These are phyloP conservation scores for Debaryomycetaceae sp. DNA, from an alignment of 1,139 yeast genomes.

Conservation along the genomic window DNA sequence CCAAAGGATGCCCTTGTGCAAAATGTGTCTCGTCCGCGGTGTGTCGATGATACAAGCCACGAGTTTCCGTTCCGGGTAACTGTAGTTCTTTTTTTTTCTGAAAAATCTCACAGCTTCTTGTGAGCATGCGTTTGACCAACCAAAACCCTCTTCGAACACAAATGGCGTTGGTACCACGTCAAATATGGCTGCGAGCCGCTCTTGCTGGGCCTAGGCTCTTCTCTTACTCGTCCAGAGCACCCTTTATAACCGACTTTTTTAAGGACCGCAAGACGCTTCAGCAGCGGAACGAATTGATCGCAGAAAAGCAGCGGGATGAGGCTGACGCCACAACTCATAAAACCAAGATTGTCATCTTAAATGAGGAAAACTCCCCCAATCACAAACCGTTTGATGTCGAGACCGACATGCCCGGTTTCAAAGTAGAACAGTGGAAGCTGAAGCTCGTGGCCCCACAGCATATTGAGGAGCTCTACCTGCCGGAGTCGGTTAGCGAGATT, in stretches of 20 bases:
- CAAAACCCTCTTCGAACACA: too few relatives aligned
- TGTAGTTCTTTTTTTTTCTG: background rate
- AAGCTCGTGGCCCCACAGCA: constrained; percentile 20
- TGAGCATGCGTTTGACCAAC: constrained; percentile 1
- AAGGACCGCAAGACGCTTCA: constrained; percentile 8
- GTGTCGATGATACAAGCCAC: too few relatives aligned
- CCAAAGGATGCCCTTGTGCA: too few relatives aligned
- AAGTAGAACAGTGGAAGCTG: constrained; percentile 34
- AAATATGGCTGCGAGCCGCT: constrained; percentile 1
- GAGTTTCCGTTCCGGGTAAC: too few relatives aligned
- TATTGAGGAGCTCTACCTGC: constrained; percentile 27
- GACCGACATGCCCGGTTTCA: constrained; percentile 33
- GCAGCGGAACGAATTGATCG: constrained; percentile 8
- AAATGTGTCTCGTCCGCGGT: too few relatives aligned
- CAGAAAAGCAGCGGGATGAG: constrained; percentile 6
- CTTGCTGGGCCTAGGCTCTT: background rate
- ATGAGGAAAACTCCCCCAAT: constrained; percentile 32
- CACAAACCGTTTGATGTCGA: constrained; percentile 22
- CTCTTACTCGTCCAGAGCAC: constrained; percentile 2
- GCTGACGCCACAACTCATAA: constrained; percentile 8
- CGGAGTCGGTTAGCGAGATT: constrained; percentile 20
- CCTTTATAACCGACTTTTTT: constrained; percentile 9
- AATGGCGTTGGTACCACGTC: too few relatives aligned
- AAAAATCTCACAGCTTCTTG: background rate
- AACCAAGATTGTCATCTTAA: constrained; percentile 34